Evolutionary conservation across 495 filamentous ascomycete genomes (phyloP), one percentile per base, ranked within the genome.

Genomic region (Chaetomium fimeti): DNA sequence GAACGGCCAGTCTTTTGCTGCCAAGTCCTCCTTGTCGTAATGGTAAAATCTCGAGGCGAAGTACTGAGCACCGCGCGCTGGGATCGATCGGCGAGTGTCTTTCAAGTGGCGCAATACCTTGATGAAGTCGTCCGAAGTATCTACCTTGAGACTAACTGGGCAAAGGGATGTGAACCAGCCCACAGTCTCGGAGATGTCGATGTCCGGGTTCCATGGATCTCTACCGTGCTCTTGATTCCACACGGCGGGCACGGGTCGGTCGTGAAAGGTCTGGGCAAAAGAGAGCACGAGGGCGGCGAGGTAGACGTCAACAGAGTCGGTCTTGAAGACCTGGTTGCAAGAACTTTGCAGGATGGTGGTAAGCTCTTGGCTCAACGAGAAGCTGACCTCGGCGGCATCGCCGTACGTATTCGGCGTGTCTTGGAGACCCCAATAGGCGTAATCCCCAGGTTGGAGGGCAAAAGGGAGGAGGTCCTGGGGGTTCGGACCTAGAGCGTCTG

Each of bases 1-100:
- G 64, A 90, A 83, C 7, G 88, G 88, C 72, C 78, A 84, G 55
- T 82, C 76, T 3, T 82, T 83, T 25, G 69, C 62, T 47, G 79
- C 81, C 32, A 79, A 53, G 43, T 81, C 76, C 5, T 76, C 66
- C 16, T 74, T 75, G 32, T 79, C 80, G 5, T 75, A 69, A 2
- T 78, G 75, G 40, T 85, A 75, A 28, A 85, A 77, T 11, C 83
- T 79, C 13, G 71, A 74, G 6, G 75, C 71, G 51, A 78, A 76
- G 58, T 75, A 75, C 22, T 65, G 70, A 11, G 68, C 58, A 2
- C 70, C 72, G 11, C 69, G 65, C 0, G 63, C 49, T 18, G 74
- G 73, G 13, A 71, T 73, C 12, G 70, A 66, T 22, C 75, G 72
- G 1, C 78, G 71, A 8, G 63, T 73, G 62, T 81, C 78, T 47